Evolutionary conservation across 352 stramenopile species (phyloP).

Genomic region (Plasmopara halstedii): DNA sequence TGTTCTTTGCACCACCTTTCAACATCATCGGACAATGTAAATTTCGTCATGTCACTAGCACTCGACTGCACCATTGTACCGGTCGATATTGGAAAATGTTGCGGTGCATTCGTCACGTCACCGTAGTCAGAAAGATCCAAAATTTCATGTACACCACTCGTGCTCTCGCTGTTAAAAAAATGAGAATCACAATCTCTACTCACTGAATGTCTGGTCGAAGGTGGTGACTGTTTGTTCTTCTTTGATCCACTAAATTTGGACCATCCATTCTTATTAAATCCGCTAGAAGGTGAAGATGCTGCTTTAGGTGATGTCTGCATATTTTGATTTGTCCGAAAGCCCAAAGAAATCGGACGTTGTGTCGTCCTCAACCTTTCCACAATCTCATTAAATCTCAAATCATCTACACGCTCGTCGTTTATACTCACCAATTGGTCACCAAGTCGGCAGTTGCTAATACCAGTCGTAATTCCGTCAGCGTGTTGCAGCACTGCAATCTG

Average conservation of each 20-base stretch:
- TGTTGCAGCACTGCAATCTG: slow-evolving; percentile 79
- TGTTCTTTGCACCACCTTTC: slow-evolving; percentile 74
- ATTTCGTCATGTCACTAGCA: slow-evolving; percentile 34
- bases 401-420: slow-evolving; percentile 61
- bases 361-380: slow-evolving; percentile 71
- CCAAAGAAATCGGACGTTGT: slow-evolving; percentile 56
- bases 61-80: slow-evolving; percentile 7
- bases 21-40: slow-evolving; percentile 69
- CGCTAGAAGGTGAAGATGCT: slow-evolving; percentile 4
- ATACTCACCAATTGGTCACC: slow-evolving; percentile 69
- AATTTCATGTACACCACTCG: slow-evolving; percentile 15
- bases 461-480: slow-evolving; percentile 64
- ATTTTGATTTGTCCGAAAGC: slow-evolving; percentile 63
- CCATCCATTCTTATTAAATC: slow-evolving; percentile 7
- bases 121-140: slow-evolving; percentile 11
- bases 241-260: slow-evolving; percentile 9
- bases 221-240: slow-evolving; percentile 2
- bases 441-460: slow-evolving; percentile 67
- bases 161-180: slow-evolving; percentile 17
- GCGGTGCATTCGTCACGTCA: slow-evolving; percentile 2
- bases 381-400: slow-evolving; percentile 58
- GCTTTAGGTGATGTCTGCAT: slow-evolving; percentile 52
- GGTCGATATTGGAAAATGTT: not conserved
- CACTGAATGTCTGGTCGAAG: slow-evolving; percentile 8
- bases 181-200: slow-evolving; percentile 6